phyloP scores from a whole-genome alignment of 495 filamentous ascomycete species.

The Aspergillus indologenus region DNA sequence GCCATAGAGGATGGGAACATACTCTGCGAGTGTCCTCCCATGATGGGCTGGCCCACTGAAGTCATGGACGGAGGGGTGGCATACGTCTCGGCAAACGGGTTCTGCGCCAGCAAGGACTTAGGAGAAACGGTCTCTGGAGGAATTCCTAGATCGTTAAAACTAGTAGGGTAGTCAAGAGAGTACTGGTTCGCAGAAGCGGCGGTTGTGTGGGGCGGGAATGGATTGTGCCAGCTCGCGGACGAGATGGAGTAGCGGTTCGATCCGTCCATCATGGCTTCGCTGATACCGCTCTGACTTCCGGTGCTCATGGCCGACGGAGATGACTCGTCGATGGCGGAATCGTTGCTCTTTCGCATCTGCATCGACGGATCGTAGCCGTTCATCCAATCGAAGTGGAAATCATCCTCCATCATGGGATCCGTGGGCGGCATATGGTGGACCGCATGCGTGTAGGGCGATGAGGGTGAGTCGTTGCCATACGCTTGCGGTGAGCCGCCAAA shows the following conservation, averaged over 20 bases:
- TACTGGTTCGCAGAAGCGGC: slow-evolving; percentile 58
- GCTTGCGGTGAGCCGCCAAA: slow-evolving; percentile 79
- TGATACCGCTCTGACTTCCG: slow-evolving; percentile 85
- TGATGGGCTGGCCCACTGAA: slow-evolving; percentile 47
- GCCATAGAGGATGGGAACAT: slow-evolving; percentile 55
- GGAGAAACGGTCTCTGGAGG: slow-evolving; percentile 46
- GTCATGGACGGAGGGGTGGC: slow-evolving; percentile 65
- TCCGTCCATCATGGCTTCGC: slow-evolving; percentile 87
- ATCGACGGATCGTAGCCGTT: slow-evolving; percentile 75
- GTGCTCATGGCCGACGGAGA: slow-evolving; percentile 94
- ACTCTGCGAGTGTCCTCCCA: slow-evolving; percentile 53
- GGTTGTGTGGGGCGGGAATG: slow-evolving; percentile 56
- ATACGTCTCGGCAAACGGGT: slow-evolving; percentile 45
- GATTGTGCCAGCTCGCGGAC: slow-evolving; percentile 62
- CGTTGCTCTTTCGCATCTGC: slow-evolving; percentile 64
- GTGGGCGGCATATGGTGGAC: slow-evolving; percentile 55
- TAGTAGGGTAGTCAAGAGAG: slow-evolving; percentile 53
- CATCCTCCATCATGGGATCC: slow-evolving; percentile 62
- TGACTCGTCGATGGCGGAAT: slow-evolving; percentile 83
- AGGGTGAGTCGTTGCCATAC: slow-evolving; percentile 60
- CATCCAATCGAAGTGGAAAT: slow-evolving; percentile 82
- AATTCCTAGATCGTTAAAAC: slow-evolving; percentile 43
- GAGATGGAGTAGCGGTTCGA: slow-evolving; percentile 58
- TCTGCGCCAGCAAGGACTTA: slow-evolving; percentile 48
- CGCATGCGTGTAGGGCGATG: slow-evolving; percentile 69